These are phyloP conservation scores for Penicillium mononematosum DNA, from an alignment of 495 filamentous ascomycete species.

Conservation along the genomic window DNA sequence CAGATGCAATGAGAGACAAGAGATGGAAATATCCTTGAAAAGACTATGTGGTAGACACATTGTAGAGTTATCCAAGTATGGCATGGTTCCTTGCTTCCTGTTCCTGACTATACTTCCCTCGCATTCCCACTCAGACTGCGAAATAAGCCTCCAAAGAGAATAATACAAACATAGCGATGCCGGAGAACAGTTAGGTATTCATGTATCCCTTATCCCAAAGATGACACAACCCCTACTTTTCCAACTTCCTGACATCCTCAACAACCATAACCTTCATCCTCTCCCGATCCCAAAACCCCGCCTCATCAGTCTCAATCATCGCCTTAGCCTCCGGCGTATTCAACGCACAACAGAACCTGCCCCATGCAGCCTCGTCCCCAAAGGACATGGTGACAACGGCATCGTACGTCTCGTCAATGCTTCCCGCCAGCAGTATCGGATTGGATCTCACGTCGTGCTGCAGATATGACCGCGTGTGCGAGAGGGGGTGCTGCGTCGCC, in stretches of 20 bases:
- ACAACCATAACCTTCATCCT: background rate
- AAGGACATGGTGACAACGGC: background rate
- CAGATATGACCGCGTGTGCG: background rate
- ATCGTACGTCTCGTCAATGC: background rate
- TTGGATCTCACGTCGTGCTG: background rate
- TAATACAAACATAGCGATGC: background rate
- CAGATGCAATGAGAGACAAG: constrained; percentile 1
- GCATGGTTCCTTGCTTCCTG: too few species aligned
- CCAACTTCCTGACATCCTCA: background rate
- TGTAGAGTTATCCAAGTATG: background rate
- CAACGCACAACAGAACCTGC: background rate
- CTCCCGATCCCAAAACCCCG: constrained; percentile 1
- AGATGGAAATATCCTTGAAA: background rate
- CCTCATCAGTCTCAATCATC: constrained; percentile 1
- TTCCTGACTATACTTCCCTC: background rate
- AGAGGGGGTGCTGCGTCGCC: background rate
- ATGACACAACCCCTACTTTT: background rate
- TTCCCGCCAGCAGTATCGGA: background rate
- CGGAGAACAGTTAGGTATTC: too few species aligned
- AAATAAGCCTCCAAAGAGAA: too few species aligned
- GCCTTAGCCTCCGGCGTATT: background rate
- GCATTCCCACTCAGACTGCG: too few species aligned
- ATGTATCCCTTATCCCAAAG: background rate
- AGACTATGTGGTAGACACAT: background rate
- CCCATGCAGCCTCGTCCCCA: background rate